These are phyloP conservation scores for Neurospora intermedia DNA, from an alignment of 495 filamentous ascomycete species.

Conservation along the genomic window DNA sequence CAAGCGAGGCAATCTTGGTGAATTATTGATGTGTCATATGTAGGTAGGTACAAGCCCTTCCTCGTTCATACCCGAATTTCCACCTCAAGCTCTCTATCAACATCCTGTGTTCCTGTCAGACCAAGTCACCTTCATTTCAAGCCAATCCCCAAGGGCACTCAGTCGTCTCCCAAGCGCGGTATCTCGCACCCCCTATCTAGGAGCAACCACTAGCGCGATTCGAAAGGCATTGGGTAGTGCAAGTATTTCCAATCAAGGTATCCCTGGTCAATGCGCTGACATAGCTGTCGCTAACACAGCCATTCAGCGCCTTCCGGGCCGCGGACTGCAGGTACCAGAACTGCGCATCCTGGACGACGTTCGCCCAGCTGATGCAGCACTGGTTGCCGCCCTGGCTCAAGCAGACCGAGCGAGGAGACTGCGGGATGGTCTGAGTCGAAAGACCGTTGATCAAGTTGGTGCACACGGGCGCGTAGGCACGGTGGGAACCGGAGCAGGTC, in stretches of 20 bases:
- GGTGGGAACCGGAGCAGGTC: neutral
- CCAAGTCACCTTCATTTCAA: neutral
- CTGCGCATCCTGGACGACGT: neutral
- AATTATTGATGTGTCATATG: neutral
- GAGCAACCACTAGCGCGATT: neutral
- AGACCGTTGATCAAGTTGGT: neutral
- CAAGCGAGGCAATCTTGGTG: too few relatives aligned
- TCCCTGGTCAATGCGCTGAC: neutral
- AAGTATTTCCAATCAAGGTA: neutral
- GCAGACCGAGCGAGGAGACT: constrained; percentile 1
- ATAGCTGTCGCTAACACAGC: neutral
- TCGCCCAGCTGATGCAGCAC: constrained; percentile 2
- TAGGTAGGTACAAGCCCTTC: neutral
- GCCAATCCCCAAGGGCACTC: too few relatives aligned
- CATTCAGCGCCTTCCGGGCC: neutral
- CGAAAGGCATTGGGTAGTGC: neutral
- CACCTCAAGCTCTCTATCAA: neutral
- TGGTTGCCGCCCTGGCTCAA: neutral
- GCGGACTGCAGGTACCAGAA: neutral
- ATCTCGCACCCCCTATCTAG: neutral
- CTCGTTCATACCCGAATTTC: neutral
- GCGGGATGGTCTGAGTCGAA: neutral
- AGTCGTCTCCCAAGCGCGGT: too few relatives aligned
- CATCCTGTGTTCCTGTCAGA: neutral
- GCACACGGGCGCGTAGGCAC: neutral